Percentiles rank a stretch among this genome's conserved stretches.
Evolutionary conservation across 1,284 basidiomycete species (phyloP).

Genomic region (Trichosporon inkin): DNA sequence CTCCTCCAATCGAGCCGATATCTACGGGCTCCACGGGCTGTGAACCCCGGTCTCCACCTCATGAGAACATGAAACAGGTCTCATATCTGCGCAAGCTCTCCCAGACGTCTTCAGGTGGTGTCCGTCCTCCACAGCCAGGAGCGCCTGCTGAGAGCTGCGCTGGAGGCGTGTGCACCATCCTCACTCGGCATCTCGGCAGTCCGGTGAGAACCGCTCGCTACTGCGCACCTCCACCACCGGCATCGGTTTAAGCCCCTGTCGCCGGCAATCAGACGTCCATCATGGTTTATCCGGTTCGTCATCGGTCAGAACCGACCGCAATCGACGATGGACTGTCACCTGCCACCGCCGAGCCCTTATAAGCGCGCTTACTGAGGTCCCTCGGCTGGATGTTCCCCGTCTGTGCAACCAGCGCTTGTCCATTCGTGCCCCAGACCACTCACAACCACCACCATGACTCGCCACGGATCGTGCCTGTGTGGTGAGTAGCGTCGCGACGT

Average conservation of each 20-base stretch:
- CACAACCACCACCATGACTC: background rate
- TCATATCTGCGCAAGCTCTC: too few relatives aligned
- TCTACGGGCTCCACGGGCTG: too few relatives aligned
- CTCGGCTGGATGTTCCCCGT: background rate
- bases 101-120: too few relatives aligned
- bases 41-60: too few relatives aligned
- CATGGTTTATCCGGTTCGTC: slow-evolving; percentile 1
- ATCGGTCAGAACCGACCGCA: slow-evolving; percentile 1
- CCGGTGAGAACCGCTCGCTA: too few relatives aligned
- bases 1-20: too few relatives aligned
- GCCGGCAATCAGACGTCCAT: background rate
- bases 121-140: too few relatives aligned
- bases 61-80: too few relatives aligned
- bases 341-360: background rate
- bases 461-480: slow-evolving; percentile 3
- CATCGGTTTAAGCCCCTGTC: background rate
- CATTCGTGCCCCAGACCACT: background rate
- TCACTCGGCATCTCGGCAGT: too few relatives aligned
- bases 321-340: background rate
- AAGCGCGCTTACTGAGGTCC: background rate
- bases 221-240: background rate
- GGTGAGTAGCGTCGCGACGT: background rate
- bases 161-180: too few relatives aligned
- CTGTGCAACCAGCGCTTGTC: background rate
- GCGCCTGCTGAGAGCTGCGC: too few relatives aligned